These are phyloP conservation scores for Boletus coccyginus DNA, from an alignment of 768 basidiomycete species.

Conservation along the genomic window DNA sequence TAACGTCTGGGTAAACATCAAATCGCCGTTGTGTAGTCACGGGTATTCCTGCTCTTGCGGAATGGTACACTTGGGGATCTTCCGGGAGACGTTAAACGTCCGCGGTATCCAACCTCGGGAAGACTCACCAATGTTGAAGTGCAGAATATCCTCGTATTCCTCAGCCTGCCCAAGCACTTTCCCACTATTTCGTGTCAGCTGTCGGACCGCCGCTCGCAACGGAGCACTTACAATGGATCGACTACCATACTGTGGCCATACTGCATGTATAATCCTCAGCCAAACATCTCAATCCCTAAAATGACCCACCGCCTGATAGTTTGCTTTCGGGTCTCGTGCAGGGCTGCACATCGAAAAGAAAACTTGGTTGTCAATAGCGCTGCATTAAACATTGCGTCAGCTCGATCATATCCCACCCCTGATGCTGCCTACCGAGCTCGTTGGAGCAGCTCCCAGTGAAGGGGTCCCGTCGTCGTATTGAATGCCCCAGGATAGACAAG, in stretches of 20 bases:
- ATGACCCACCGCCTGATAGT: conserved; percentile 80
- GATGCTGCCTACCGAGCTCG: conserved; percentile 58
- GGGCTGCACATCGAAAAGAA: conserved; percentile 96
- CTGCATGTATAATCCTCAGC: conserved; percentile 35
- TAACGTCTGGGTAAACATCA: conserved; percentile 86
- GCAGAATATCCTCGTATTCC: conserved; percentile 77
- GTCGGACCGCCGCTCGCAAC: neutral
- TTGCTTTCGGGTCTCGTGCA: conserved; percentile 76
- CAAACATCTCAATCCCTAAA: neutral
- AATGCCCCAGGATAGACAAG: conserved; percentile 94
- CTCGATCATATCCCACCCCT: neutral
- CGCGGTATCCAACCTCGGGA: neutral
- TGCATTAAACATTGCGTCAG: conserved; percentile 30
- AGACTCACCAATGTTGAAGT: conserved; percentile 74
- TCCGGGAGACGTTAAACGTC: conserved; percentile 24
- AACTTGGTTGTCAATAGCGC: conserved; percentile 97
- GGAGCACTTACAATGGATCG: conserved; percentile 72
- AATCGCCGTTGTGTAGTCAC: conserved; percentile 91
- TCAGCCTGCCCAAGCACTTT: conserved; percentile 69
- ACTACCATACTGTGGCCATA: conserved; percentile 91
- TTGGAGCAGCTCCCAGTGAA: conserved; percentile 94
- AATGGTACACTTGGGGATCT: conserved; percentile 62
- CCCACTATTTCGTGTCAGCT: conserved; percentile 51
- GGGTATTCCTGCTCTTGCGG: conserved; percentile 80
- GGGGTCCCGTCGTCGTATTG: conserved; percentile 91